Evolutionary conservation across 2,329 filamentous ascomycete species (phyloP), one percentile per base, ranked within the genome.

Genomic region (Pseudogymnoascus sp.): DNA sequence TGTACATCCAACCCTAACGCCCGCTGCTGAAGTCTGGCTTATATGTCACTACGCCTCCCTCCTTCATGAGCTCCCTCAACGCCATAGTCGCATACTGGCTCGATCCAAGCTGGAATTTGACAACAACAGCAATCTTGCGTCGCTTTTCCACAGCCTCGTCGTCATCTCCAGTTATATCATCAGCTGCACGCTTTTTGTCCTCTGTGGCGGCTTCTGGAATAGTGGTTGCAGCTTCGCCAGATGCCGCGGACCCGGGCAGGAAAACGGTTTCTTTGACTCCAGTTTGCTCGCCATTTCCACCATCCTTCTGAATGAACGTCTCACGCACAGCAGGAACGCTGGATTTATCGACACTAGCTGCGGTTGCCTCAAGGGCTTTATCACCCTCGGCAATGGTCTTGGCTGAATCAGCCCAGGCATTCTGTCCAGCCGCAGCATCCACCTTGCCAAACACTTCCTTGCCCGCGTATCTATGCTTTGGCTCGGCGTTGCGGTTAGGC

Each of bases 1-100:
- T 36, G 7, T 56, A 56, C 49, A 36, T 14, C 49, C 11, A 7
- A 18, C 25, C n/a, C 59, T 62, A 68, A 59, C 67, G 49, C 36
- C 68, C 68, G 14, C 69, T 66, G 65, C 79, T 78, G 70, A 83
- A 89, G 60, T 88, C 86, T 5, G 87, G 83, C 74, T 85, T 84
- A 69, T 82, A 89, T 6, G 80, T 79, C 70, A 79, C 79, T 4
- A 86, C 78, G 11, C 85, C 87, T 1, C 86, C 71, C 67, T 85
- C 86, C 71, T 86, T 88, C 80, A 91, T 92, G 66, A 96, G 75
- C 76, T 96, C 91, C 62, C 91, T 79, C 67, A 96, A 73, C 11
- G 89, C 89, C 80, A 96, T 90, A 0, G 91, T 96, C 0, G 91
- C 91, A 76, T 96, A 96, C 71, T 91, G 88, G 71, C 89, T 92